Evolutionary conservation across 495 filamentous ascomycete species (phyloP).

Genomic region (Poronia punctata): DNA sequence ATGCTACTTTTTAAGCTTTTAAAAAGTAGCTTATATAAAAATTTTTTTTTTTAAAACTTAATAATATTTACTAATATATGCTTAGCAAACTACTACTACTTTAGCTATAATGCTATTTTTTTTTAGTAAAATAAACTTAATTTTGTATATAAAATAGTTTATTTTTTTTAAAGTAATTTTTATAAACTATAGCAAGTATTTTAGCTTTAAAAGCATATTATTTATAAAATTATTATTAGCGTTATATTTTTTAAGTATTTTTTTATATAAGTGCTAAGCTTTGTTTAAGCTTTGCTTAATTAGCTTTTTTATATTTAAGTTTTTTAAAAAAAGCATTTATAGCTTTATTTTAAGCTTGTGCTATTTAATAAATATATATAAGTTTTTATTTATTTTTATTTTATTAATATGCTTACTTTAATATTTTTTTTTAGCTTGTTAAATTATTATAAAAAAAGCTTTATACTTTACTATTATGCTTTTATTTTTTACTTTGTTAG

Average conservation of each 20-base stretch:
- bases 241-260: not conserved
- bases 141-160: not conserved
- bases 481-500: not conserved
- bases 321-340: not conserved
- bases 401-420: not conserved
- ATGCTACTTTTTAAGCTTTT: not conserved
- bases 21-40: not conserved
- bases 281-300: too few relatives aligned
- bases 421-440: not conserved
- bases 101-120: not conserved
- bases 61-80: not conserved
- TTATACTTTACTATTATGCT: not conserved
- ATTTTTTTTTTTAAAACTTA: not conserved
- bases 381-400: constrained; percentile 1
- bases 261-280: constrained; percentile 8
- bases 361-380: not conserved
- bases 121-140: not conserved
- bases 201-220: not conserved
- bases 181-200: not conserved
- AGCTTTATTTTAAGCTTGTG: not conserved
- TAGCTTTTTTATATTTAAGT: too few relatives aligned
- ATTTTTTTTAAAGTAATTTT: not conserved
- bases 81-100: not conserved
- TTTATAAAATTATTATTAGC: not conserved
- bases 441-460: not conserved